Base-by-base conservation (phyloP, 257 asterid genomes). In the Voacanga thouarsii region DNA sequence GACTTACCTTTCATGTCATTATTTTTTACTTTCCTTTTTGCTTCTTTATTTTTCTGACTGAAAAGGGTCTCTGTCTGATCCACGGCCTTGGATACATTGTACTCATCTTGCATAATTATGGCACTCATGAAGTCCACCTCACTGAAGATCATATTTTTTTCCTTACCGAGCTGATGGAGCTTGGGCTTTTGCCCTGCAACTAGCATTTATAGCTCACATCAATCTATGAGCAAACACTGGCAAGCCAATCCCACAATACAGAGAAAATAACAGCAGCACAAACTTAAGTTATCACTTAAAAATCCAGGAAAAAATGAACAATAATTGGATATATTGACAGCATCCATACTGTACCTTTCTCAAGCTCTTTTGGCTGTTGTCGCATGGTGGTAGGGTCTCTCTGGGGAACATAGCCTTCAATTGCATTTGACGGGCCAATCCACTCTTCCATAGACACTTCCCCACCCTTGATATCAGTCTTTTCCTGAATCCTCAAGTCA, bases 321-420 rank as follows among this genome's bases (percentile, higher is more conserved):
- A 72, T 68, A 44, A 30, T 12, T 65, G 21, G 15, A 64, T 39
- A 39, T 16, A 65, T 28, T 16, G 21, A 69, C 43, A 4, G 47
- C 60, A 57, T 56, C 74, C 30, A 78, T 68, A 41, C 56, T 72
- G 12, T 89, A 88, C 92, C 91, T 83, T 84, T 83, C 44, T 79
- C 84, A 50, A 43, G 73, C 75, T 57, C 85, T 75, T 72, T 72
- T 39, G 73, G 49, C 50, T 71, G 85, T 65, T 51, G 78, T 26
- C 85, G 59, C 72, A 79, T 87, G 75, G 59, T 4, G 75, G 68
- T 82, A 7, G 53, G 82, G 72, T 88, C 92, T 75, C 72, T 88
- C 73, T 81, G 89, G 14, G 98, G 99, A 74, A 93, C 92, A 86
- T 96, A 96, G 81, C 98, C 99, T 74, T 96, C 99, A 83, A 96